These are phyloP conservation scores for Nitzschia sp. DNA, from an alignment of 108 stramenopile genomes.

Conservation along the genomic window DNA sequence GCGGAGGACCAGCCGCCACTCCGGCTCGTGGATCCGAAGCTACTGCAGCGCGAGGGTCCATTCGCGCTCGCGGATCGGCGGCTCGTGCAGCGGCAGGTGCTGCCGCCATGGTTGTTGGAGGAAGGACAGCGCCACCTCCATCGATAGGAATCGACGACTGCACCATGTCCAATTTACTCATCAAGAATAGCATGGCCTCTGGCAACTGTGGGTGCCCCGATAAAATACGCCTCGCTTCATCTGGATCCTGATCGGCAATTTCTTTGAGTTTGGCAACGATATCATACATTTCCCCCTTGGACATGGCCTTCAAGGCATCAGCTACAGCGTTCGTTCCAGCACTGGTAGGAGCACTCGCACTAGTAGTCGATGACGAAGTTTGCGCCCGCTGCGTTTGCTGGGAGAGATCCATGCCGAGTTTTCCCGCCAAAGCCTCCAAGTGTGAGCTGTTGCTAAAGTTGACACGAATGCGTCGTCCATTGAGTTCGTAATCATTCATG, in stretches of 20 bases:
- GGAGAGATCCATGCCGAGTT: constrained; percentile 89
- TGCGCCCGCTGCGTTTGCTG: constrained; percentile 35
- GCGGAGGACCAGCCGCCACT: constrained; percentile 30
- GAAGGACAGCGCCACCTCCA: neutral
- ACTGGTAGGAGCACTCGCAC: constrained; percentile 9
- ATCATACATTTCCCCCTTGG: constrained; percentile 92
- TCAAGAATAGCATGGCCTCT: constrained; percentile 86
- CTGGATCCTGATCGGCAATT: constrained; percentile 86
- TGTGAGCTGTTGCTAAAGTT: constrained; percentile 92
- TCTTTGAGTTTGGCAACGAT: constrained; percentile 89
- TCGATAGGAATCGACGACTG: constrained; percentile 69
- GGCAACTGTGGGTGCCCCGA: constrained; percentile 89
- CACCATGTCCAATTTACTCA: constrained; percentile 92
- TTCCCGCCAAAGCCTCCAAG: constrained; percentile 83
- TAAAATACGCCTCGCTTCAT: constrained; percentile 86
- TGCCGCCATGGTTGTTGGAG: constrained; percentile 2
- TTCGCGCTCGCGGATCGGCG: constrained; percentile 37
- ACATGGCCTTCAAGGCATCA: constrained; percentile 75
- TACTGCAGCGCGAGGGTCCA: constrained; percentile 40
- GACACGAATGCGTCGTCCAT: constrained; percentile 89
- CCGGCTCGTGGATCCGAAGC: constrained; percentile 46
- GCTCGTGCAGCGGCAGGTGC: constrained; percentile 14
- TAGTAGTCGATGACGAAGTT: constrained; percentile 1
- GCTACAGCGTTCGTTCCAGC: constrained; percentile 80
- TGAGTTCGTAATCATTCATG: constrained; percentile 95